Evolutionary conservation across 2,329 filamentous ascomycete genomes (phyloP), one percentile per base, ranked within the genome.

Genomic region (Monilinia aucupariae): DNA sequence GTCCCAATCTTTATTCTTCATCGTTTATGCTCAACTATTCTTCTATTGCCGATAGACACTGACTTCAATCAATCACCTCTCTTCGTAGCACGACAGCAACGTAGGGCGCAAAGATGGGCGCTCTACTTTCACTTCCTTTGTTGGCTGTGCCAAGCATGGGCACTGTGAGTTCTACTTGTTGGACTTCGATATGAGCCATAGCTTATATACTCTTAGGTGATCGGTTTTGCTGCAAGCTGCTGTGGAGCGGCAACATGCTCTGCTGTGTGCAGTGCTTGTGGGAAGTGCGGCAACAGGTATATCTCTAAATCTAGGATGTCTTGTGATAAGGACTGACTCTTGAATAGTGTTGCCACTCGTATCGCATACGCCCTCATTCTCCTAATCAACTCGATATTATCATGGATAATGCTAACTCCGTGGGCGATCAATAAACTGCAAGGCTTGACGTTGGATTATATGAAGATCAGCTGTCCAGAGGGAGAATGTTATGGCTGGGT

Each of bases 361-460:
- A 96, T 97, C 78, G 93, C 90, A 73, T 97, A 96, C 75, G 92
- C 94, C 68, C 85, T 97, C 73, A 88, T 99, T 67, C 89, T 99
- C 62, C 86, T 99, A 69, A 79, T 97, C 77, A 99, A 99, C 82
- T 97, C 93, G 64, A 96, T 97, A 68, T 76, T 97, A 59, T 93
- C 94, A 43, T 99, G 94, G 94, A 91, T 99, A 70, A 96, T 97
- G 91, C 91, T 99, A 78, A 99, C 94, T 27, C 91, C 92, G 60
- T 99, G 94, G 94, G 94, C 94, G 41, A 90, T 99, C 74, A 91
- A 96, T 72, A 97, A 97, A 75, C 82, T 99, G 7, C 87, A 97
- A 77, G 86, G 96, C 68, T 81, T 97, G 61, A 94, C 91, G 15
- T 83, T 99, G 68, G 92, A 97, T 77, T 97, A 97, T 74, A 92